Base-by-base conservation (phyloP, 495 filamentous ascomycete species). In the Viridothelium virens region DNA sequence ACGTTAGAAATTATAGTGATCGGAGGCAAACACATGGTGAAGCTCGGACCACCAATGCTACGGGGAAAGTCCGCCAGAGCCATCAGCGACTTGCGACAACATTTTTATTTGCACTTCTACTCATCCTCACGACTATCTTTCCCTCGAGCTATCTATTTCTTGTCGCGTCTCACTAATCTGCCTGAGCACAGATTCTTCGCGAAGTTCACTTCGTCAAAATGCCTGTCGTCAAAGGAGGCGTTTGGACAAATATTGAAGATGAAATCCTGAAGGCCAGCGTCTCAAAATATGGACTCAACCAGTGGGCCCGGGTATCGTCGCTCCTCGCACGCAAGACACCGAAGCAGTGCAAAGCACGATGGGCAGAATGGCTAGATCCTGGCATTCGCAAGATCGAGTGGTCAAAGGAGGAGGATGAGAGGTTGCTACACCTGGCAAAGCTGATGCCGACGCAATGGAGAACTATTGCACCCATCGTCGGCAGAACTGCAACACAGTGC, bases 391-490 rank as follows among this genome's bases (percentile, higher is more conserved):
- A 97, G 80, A 92, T 95, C 72, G 94, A 98, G 76, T 98, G 95
- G 95, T 96, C 91, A 67, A 88, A 92, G 74, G 95, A 98, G 80
- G 94, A 98, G 79, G 95, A 97, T 76, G 95, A 97, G 80, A 97
- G 94, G 80, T 81, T 98, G 62, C 78, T 98, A 71, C 93, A 96
- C 75, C 80, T 97, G 69, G 95, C 94, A 53, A 97, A 97, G 82
- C 81, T 98, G 82, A 96, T 97, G 90, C 94, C 94, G 38, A 97
- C 94, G 39, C 94, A 98, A 82, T 98, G 94, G 94, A 88, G 95
- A 71, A 97, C 94, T 44, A 96, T 97, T 76, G 94, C 94, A 62
- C 92, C 93, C 66, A 93, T 97, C 68, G 94, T 98, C 66, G 94
- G 95, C 65, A 84, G 94, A 62, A 97, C 94, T 38, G 95, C 94